Evolutionary conservation across 2,329 filamentous ascomycete genomes (phyloP).

Genomic region (Cladosporium sp.): DNA sequence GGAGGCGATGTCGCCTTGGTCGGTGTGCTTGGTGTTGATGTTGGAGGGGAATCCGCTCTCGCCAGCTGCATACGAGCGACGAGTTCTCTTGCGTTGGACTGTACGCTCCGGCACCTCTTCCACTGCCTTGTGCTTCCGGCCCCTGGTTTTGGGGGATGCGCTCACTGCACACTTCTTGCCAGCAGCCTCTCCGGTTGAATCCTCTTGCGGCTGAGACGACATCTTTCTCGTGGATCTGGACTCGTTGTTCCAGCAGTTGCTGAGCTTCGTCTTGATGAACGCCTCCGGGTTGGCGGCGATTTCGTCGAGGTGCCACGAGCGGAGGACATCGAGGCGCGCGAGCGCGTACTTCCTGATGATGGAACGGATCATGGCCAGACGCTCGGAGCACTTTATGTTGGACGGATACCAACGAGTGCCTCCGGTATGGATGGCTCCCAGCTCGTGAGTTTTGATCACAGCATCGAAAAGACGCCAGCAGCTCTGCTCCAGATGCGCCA

Average conservation of each 20-base stretch:
- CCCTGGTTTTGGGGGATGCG: not conserved
- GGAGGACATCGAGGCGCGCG: not conserved
- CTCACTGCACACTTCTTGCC: not conserved
- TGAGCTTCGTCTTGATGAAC: not conserved
- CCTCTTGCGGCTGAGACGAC: not conserved
- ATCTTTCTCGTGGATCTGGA: not conserved
- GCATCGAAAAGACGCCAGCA: not conserved
- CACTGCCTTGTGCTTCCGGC: not conserved
- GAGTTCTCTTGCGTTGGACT: not conserved
- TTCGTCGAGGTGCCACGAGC: not conserved
- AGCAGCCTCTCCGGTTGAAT: not conserved
- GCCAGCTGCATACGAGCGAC: not conserved
- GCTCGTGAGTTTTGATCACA: not conserved
- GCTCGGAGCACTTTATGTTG: not conserved
- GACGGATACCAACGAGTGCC: not conserved
- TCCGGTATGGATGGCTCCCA: not conserved
- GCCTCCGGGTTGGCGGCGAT: not conserved
- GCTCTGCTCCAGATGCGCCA: not conserved
- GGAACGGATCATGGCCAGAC: not conserved
- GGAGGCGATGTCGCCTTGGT: not conserved
- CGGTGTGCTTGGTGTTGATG: not conserved
- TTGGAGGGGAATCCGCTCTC: not conserved
- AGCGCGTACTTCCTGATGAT: not conserved
- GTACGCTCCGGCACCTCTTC: not conserved
- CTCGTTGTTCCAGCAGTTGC: slow-evolving; percentile 2